Percentiles rank a stretch among this genome's conserved stretches.
phyloP scores from a whole-genome alignment of 2,329 filamentous ascomycete species.

The Phyllosticta ampelicida region DNA sequence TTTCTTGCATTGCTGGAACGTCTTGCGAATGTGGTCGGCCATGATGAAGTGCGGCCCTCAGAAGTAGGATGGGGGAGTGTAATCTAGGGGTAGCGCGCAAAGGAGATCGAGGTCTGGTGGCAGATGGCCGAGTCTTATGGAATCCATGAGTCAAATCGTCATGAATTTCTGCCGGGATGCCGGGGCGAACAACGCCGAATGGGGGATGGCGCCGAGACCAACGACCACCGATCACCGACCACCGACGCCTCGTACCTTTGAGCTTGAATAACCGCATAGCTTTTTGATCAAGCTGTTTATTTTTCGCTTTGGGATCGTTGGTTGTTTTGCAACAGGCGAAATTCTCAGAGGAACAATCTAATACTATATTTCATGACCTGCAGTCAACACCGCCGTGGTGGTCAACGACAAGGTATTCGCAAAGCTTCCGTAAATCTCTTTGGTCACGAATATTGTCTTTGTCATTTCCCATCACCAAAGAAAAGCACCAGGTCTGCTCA shows the following conservation, averaged over 20 bases:
- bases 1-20: conserved; percentile 41
- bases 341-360: too few relatives aligned
- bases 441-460: too few relatives aligned
- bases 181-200: conserved; percentile 9
- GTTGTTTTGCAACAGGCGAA: too few relatives aligned
- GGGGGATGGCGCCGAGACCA: conserved; percentile 8
- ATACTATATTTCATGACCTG: too few relatives aligned
- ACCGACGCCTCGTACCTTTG: conserved; percentile 1
- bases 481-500: not conserved
- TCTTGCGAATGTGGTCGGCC: conserved; percentile 37
- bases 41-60: conserved; percentile 19
- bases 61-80: not conserved
- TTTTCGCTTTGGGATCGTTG: too few relatives aligned
- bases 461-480: too few relatives aligned
- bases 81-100: not conserved
- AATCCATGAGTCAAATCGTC: conserved; percentile 10
- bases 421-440: too few relatives aligned
- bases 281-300: not conserved
- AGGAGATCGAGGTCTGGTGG: not conserved
- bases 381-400: too few relatives aligned
- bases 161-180: conserved; percentile 8
- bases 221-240: not conserved
- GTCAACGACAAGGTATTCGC: too few relatives aligned
- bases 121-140: conserved; percentile 3
- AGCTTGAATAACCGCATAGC: not conserved